These are phyloP conservation scores for Hyphopichia wangnamkhiaoensis DNA, from an alignment of 1,139 yeast genomes.

Conservation along the genomic window DNA sequence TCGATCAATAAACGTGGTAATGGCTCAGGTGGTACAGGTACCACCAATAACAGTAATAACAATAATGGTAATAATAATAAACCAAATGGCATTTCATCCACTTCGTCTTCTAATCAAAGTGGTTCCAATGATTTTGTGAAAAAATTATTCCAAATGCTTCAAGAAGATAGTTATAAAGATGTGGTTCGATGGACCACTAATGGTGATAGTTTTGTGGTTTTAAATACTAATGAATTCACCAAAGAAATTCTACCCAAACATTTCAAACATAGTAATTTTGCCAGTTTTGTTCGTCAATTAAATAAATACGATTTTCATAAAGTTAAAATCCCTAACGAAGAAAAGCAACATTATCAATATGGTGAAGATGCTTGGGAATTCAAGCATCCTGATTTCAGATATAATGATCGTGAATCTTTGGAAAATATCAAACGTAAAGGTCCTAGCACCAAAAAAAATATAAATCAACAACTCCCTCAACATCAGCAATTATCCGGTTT, in stretches of 20 bases:
- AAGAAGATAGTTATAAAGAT: slow-evolving; percentile 68
- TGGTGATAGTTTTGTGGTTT: slow-evolving; percentile 86
- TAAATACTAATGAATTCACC: slow-evolving; percentile 88
- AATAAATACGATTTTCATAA: slow-evolving; percentile 97
- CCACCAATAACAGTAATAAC: not conserved
- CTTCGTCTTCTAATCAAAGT: slow-evolving; percentile 31
- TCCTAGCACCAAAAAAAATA: slow-evolving; percentile 53
- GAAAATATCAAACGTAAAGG: slow-evolving; percentile 82
- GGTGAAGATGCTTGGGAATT: slow-evolving; percentile 95
- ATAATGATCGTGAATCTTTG: slow-evolving; percentile 67
- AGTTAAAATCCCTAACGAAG: slow-evolving; percentile 65
- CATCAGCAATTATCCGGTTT: not conserved
- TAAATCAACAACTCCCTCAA: slow-evolving; percentile 6
- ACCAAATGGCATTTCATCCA: slow-evolving; percentile 9
- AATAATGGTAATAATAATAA: not conserved
- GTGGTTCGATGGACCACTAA: slow-evolving; percentile 81
- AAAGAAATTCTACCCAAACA: slow-evolving; percentile 82
- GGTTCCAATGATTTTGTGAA: slow-evolving; percentile 76
- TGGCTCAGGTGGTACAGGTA: not conserved
- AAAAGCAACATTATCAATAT: slow-evolving; percentile 52
- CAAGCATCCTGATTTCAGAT: slow-evolving; percentile 83
- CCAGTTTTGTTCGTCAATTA: slow-evolving; percentile 90
- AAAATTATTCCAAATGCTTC: slow-evolving; percentile 79
- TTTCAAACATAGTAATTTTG: slow-evolving; percentile 91
- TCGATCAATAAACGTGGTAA: too few species aligned